Evolutionary conservation across 805 yeast species (phyloP).

Genomic region (Lachancea mirantina): DNA sequence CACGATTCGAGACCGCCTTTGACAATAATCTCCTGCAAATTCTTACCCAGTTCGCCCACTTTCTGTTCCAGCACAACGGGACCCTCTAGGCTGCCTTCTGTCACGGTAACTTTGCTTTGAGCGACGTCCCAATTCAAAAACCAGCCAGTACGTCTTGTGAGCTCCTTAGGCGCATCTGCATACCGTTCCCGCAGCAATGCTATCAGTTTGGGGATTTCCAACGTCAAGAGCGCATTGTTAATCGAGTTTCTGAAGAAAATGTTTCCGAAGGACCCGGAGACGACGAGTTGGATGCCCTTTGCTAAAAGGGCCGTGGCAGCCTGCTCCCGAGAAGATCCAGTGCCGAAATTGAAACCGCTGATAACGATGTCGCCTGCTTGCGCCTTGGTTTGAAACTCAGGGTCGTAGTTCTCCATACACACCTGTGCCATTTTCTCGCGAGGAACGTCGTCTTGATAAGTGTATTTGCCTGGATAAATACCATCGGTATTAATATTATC

Average conservation of each 20-base stretch:
- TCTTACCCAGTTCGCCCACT: constrained; percentile 93
- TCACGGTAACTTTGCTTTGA: constrained; percentile 70
- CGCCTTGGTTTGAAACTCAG: constrained; percentile 77
- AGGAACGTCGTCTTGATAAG: constrained; percentile 96
- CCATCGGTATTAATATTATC: constrained; percentile 98
- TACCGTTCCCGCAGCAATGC: constrained; percentile 66
- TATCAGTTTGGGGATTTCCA: constrained; percentile 87
- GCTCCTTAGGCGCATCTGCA: constrained; percentile 47
- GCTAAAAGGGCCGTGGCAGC: constrained; percentile 98
- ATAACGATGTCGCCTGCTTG: constrained; percentile 83
- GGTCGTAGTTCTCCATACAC: constrained; percentile 97
- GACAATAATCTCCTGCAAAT: constrained; percentile 92
- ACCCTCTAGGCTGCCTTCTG: constrained; percentile 45
- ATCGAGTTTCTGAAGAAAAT: constrained; percentile 93
- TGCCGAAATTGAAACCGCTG: constrained; percentile 93
- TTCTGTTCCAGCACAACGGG: constrained; percentile 66
- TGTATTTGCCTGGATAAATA: constrained; percentile 97
- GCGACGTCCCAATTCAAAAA: constrained; percentile 88
- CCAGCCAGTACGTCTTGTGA: constrained; percentile 95
- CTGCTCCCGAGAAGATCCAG: constrained; percentile 98
- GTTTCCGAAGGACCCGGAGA: constrained; percentile 96
- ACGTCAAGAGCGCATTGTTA: constrained; percentile 88
- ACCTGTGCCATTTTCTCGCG: constrained; percentile 96
- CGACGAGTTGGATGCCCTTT: constrained; percentile 84
- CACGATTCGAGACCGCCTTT: constrained; percentile 98